phyloP scores from a whole-genome alignment of 257 asterid genomes.

The Petunia secreta region DNA sequence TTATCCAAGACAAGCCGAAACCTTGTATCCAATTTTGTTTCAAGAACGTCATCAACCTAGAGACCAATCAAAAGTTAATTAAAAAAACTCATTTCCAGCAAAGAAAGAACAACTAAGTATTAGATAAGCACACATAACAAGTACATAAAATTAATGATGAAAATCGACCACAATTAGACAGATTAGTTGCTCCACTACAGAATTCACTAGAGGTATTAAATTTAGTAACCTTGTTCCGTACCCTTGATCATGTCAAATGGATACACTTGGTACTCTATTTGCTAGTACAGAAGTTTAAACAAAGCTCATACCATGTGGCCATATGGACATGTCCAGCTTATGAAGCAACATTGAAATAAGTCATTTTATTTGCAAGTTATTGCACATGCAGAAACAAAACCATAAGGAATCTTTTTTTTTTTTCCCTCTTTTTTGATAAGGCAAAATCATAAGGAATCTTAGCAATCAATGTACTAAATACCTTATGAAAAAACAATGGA shows the following conservation, averaged over 20 bases:
- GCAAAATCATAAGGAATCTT: no score
- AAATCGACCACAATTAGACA: no score
- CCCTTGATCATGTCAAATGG: no score
- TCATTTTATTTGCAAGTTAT: neutral
- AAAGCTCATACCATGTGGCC: neutral
- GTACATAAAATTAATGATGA: no score
- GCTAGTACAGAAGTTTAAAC: neutral
- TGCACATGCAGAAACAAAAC: neutral
- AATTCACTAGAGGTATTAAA: neutral
- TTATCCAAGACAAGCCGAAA: slow-evolving; percentile 91
- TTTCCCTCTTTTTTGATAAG: neutral
- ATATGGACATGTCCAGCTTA: neutral
- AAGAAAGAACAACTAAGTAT: neutral
- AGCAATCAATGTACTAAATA: no score
- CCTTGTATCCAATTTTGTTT: slow-evolving; percentile 74
- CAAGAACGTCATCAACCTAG: slow-evolving; percentile 94
- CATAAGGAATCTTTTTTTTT: neutral
- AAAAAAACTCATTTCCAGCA: neutral
- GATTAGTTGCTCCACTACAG: no score
- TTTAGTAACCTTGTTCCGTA: neutral
- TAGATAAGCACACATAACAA: no score
- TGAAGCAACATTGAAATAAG: neutral
- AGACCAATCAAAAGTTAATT: slow-evolving; percentile 29
- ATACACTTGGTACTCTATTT: no score
- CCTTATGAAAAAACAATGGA: no score